Conservation (phyloP, 2,329 filamentous ascomycete genomes). For the Thielaviopsis populi region DNA sequence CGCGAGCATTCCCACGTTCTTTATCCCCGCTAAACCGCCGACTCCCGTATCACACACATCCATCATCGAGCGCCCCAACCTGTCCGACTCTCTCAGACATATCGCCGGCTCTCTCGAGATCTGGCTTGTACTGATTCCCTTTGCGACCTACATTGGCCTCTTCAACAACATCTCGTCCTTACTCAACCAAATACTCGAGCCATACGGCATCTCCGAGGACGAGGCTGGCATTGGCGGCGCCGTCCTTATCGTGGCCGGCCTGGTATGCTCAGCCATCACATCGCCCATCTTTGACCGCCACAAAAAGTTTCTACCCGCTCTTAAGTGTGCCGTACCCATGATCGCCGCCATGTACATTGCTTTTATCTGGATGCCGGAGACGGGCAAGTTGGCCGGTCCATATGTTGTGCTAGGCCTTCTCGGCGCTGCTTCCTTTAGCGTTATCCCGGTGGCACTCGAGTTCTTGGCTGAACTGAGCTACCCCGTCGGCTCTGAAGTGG, state of each 20-base stretch:
- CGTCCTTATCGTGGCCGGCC: slow-evolving; percentile 74
- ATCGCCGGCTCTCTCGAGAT: slow-evolving; percentile 51
- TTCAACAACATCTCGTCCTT: slow-evolving; percentile 88
- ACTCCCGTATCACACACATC: slow-evolving; percentile 60
- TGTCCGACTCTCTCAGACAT: slow-evolving; percentile 37
- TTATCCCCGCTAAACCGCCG: slow-evolving; percentile 62
- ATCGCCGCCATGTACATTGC: slow-evolving; percentile 58
- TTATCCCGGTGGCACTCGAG: slow-evolving; percentile 76
- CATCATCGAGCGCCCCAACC: slow-evolving; percentile 38
- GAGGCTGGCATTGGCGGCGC: slow-evolving; percentile 83
- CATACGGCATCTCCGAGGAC: slow-evolving; percentile 70
- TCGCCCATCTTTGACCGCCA: slow-evolving; percentile 75
- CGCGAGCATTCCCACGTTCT: slow-evolving; percentile 59
- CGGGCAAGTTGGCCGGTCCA: slow-evolving; percentile 45
- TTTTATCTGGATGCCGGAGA: slow-evolving; percentile 62
- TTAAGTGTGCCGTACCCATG: slow-evolving; percentile 61
- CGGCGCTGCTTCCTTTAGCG: slow-evolving; percentile 62
- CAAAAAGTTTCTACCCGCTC: slow-evolving; percentile 59
- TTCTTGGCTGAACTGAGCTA: slow-evolving; percentile 77
- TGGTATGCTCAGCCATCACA: slow-evolving; percentile 59
- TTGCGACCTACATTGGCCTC: slow-evolving; percentile 69
- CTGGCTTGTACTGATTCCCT: slow-evolving; percentile 70
- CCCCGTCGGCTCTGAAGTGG: slow-evolving; percentile 74
- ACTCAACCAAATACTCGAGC: slow-evolving; percentile 76
- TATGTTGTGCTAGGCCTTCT: slow-evolving; percentile 63